These are phyloP conservation scores for Curvularia sp. DNA, from an alignment of 2,329 filamentous ascomycete genomes.

Conservation along the genomic window DNA sequence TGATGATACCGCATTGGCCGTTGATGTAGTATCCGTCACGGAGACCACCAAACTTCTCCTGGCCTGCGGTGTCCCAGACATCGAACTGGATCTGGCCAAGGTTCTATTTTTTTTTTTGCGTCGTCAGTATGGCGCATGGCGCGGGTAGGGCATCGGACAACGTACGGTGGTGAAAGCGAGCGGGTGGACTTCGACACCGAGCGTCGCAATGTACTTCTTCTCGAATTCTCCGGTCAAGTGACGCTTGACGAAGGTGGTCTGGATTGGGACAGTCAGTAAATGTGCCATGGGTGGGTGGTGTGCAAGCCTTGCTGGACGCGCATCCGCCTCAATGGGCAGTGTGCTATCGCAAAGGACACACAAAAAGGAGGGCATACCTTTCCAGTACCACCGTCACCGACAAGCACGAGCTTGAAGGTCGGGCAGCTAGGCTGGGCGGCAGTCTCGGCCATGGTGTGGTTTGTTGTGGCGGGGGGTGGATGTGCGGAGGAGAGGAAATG, in stretches of 20 bases:
- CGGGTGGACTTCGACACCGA: slow-evolving; percentile 99
- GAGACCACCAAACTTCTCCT: slow-evolving; percentile 99
- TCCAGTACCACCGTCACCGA: slow-evolving; percentile 98
- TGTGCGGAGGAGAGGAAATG: slow-evolving; percentile 27
- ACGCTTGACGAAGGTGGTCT: slow-evolving; percentile 99
- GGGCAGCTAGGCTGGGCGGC: slow-evolving; percentile 65
- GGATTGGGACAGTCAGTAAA: slow-evolving; percentile 43
- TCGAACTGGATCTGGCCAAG: slow-evolving; percentile 97
- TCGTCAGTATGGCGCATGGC: slow-evolving; percentile 31
- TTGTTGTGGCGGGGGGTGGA: slow-evolving; percentile 47
- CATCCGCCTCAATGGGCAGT: not conserved
- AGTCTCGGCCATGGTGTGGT: slow-evolving; percentile 62
- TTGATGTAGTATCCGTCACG: slow-evolving; percentile 99
- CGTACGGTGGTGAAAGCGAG: slow-evolving; percentile 97
- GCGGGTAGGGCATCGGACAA: slow-evolving; percentile 17
- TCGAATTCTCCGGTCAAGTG: slow-evolving; percentile 99
- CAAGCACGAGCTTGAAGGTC: slow-evolving; percentile 99
- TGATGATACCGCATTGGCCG: slow-evolving; percentile 99
- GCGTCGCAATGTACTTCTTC: slow-evolving; percentile 99
- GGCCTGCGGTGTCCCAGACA: slow-evolving; percentile 98
- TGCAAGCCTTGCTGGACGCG: slow-evolving; percentile 6
- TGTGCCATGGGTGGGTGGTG: not conserved
- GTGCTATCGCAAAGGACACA: slow-evolving; percentile 4
- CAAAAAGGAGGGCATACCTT: slow-evolving; percentile 72
- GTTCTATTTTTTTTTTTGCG: slow-evolving; percentile 64